Base-by-base conservation (phyloP, 257 asterid species). In the Solanum chilense region DNA sequence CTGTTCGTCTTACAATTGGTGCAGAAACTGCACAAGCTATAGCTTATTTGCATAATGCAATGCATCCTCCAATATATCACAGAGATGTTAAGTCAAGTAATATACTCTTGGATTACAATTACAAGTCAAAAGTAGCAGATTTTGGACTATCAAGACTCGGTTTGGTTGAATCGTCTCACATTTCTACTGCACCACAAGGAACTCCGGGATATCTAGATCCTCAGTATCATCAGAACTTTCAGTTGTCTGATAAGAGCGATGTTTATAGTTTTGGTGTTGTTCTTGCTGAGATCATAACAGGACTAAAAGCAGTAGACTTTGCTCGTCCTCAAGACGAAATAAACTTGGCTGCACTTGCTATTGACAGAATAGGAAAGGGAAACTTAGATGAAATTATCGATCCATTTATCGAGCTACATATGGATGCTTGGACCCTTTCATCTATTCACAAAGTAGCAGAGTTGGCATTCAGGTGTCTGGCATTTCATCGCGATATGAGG, bases 231-330 rank as follows among this genome's bases (percentile, higher is more conserved):
- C 99, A 95, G 87, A 96, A 93, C 91, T 96, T 92, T 92, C 98
- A 95, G 81, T 95, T 96, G 20, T 96, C 98, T 12, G 99, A 96
- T 62, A 96, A 95, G 80, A 96, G 99, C 66, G 99, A 96, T 12
- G 99, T 96, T 21, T 96, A 96, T 89, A 96, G 99, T n/a, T 96
- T 96, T 25, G 99, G 99, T 9, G 99, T 96, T 2, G 99, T 96
- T 68, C 98, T 96, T 20, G 94, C 94, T 16, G 99, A 96, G 90
- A 93, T 96, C 86, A 94, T 96, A 33, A 92, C 99, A 9, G 97
- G 95, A 13, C 86, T 89, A 94, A 93, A 92, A 90, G 99, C 90
- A 35, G 99, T 96, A 5, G 99, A 96, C 88, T 96, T 96, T 89
- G 90, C 98, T 2, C 92, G 99, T 47, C 92, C 97, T 31, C 96